phyloP scores from a whole-genome alignment of 495 filamentous ascomycete genomes.

The Cryomyces minteri region DNA sequence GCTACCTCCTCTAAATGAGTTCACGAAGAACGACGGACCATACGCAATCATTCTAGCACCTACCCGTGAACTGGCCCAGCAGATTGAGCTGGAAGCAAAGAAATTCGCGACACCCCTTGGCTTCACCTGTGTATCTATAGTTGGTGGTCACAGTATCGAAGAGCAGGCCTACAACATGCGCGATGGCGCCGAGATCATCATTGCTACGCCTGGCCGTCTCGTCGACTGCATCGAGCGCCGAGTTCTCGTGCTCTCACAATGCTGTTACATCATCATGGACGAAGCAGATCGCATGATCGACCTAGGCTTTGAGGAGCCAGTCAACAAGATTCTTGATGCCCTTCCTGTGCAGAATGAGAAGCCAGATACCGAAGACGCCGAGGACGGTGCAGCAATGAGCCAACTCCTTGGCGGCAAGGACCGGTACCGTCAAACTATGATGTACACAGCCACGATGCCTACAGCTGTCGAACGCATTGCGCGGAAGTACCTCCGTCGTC shows the following conservation, averaged over 20 bases:
- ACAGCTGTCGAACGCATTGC: constrained; percentile 86
- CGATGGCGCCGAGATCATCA: constrained; percentile 97
- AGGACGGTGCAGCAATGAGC: constrained; percentile 70
- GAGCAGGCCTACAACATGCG: constrained; percentile 86
- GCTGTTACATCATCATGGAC: constrained; percentile 97
- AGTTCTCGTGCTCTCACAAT: constrained; percentile 79
- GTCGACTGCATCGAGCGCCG: constrained; percentile 94
- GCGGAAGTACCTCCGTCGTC: constrained; percentile 83
- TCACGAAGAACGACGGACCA: constrained; percentile 87
- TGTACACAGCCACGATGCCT: constrained; percentile 99
- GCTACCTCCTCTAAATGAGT: constrained; percentile 65
- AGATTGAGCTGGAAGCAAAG: constrained; percentile 87
- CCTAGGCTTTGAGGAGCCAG: constrained; percentile 90
- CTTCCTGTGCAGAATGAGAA: constrained; percentile 90
- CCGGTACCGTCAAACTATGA: constrained; percentile 96
- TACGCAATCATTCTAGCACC: constrained; percentile 94
- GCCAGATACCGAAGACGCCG: constrained; percentile 86
- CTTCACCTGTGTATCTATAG: constrained; percentile 91
- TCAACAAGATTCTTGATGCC: constrained; percentile 98
- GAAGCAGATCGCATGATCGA: constrained; percentile 99
- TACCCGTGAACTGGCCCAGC: constrained; percentile 95
- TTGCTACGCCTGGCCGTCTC: constrained; percentile 91
- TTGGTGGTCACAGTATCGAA: constrained; percentile 89
- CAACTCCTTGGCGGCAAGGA: constrained; percentile 67
- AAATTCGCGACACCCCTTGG: constrained; percentile 87